These are phyloP conservation scores for Kluyveromyces nonfermentans DNA, from an alignment of 805 yeast genomes.

Conservation along the genomic window DNA sequence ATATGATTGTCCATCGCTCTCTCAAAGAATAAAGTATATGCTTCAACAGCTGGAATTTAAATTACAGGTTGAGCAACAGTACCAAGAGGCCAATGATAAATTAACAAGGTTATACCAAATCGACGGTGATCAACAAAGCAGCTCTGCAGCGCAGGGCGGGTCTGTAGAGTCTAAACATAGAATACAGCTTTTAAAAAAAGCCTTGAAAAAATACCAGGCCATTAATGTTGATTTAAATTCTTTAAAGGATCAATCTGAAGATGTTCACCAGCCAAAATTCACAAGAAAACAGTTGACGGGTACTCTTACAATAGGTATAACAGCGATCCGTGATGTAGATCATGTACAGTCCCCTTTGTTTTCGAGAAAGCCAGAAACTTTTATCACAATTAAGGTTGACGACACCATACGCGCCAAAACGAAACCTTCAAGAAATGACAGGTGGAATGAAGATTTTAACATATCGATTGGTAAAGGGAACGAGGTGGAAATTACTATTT, in stretches of 20 bases:
- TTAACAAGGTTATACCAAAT: slow-evolving; percentile 74
- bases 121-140: slow-evolving; percentile 83
- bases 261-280: slow-evolving; percentile 58
- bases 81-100: slow-evolving; percentile 86
- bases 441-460: slow-evolving; percentile 74
- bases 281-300: slow-evolving; percentile 84
- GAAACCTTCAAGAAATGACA: slow-evolving; percentile 62
- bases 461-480: slow-evolving; percentile 83
- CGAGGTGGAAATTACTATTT: slow-evolving; percentile 81
- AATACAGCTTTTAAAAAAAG: slow-evolving; percentile 71
- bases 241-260: slow-evolving; percentile 50
- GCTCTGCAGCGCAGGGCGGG: slow-evolving; percentile 85
- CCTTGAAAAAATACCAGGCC: slow-evolving; percentile 81
- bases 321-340: slow-evolving; percentile 80
- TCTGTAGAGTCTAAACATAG: slow-evolving; percentile 75
- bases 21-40: slow-evolving; percentile 93
- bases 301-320: slow-evolving; percentile 57
- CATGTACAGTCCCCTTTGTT: slow-evolving; percentile 82
- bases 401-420: slow-evolving; percentile 78
- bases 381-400: slow-evolving; percentile 72
- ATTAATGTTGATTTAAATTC: slow-evolving; percentile 66
- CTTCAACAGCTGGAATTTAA: slow-evolving; percentile 90
- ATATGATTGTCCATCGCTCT: slow-evolving; percentile 89
- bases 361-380: slow-evolving; percentile 69
- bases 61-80: slow-evolving; percentile 87